Base-by-base conservation (phyloP, 2,329 filamentous ascomycete genomes). In the Colletotrichum euphorbiae region DNA sequence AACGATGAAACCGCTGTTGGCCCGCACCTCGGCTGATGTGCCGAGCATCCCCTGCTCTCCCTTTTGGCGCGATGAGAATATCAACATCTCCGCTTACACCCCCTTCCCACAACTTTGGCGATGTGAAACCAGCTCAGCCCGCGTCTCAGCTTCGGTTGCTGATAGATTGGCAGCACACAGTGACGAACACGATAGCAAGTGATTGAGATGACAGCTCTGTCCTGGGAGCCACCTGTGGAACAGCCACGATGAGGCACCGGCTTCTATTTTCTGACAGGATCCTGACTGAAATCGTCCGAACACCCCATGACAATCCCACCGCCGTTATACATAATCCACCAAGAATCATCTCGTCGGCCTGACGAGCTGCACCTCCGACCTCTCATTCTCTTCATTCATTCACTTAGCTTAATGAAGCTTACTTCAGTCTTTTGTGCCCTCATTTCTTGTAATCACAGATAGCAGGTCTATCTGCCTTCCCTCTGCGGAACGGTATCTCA, bases 121-220 rank as follows among this genome's bases (percentile, higher is more conserved):
- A 50, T 43, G 11, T 33, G 46, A 38, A 54, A 45, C 17, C 36
- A 54, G 38, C n/a, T 13, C n/a, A 40, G 12, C 17, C 36, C 21
- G 21, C 58, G 38, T 52, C 45, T 42, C 24, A 54, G n/a, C 33
- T 21, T 38, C 38, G 11, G 28, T 36, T 55, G 28, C 51, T 36
- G 17, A 55, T 55, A 40, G 33, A 62, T 28, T 33, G 19, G n/a
- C 36, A 4, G 9, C 24, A 21, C 11, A 36, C 33, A 33, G 21
- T 33, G n/a, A 51, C 48, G n/a, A 11, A 24, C 5, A 31, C 33
- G 24, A 51, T 15, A n/a, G 15, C n/a, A 31, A 31, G 13, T n/a
- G 15, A n/a, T 51, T 51, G 24, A 51, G 48, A 51, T 31, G 48
- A 51, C 48, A 51, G 28, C 24, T 51, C 15, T 31, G 48, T 31